Base-by-base conservation (phyloP, 2,329 filamentous ascomycete species). In the Stromatinia cepivora region DNA sequence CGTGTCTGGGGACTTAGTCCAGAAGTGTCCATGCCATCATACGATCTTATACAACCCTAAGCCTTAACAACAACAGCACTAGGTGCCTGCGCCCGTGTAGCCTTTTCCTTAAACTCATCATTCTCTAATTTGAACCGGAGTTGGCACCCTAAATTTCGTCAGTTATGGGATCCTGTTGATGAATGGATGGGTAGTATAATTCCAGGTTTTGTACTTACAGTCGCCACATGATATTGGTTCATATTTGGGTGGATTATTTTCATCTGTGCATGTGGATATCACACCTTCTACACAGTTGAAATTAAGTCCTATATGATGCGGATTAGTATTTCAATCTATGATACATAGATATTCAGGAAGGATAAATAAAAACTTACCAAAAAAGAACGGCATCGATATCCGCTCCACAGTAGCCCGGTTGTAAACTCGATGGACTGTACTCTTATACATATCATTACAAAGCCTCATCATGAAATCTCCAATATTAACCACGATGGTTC, bases 361-460 rank as follows among this genome's bases (percentile, higher is more conserved):
- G 25, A 6, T 4, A 56, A 36, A 67, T 50, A 25, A 15, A 54
- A 34, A 36, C 75, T 71, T 75, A 81, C 82, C 83, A 66, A 87
- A 84, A 76, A 87, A 87, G 74, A 87, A 87, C 0, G 85, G 84
- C 82, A 87, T 85, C 0, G 82, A 85, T 54, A 84, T 83, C 20
- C 84, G 78, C 66, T 83, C 82, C 15, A 75, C 75, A 0, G 72
- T 72, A 0, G 79, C 78, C 56, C 79, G 77, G 70, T 84, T 84
- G 45, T 81, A 81, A 3, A 87, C 84, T 22, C 84, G 78, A 74
- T 86, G 85, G 25, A 86, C 81, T 0, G 83, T 85, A 7, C 81
- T 83, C 71, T 81, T 83, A 72, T 84, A 84, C 22, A 76, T 80
- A 72, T 85, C 82, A 74, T 86, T 85, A 53, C 81, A 82, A 34